Conservation (phyloP, 345 rosid genomes). For the Odontarrhena argentea region DNA sequence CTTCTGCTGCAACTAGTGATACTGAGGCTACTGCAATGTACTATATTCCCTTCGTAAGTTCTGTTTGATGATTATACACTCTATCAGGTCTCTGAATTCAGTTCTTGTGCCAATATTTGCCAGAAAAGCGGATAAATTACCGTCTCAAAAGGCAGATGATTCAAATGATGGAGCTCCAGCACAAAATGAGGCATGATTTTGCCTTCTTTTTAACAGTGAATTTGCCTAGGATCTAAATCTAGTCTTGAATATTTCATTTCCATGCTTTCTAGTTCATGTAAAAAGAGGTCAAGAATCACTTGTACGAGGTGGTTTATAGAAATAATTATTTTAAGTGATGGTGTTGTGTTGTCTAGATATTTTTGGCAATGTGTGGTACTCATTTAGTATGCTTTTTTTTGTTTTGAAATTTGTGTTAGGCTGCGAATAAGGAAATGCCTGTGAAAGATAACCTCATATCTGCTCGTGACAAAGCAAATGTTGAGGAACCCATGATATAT, state of each 20-base stretch:
- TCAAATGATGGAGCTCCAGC: constrained; percentile 53
- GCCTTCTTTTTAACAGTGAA: constrained; percentile 12
- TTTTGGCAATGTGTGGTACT: neutral
- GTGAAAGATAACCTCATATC: constrained; percentile 55
- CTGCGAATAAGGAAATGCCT: constrained; percentile 55
- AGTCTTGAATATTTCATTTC: neutral
- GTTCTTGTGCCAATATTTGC: constrained; percentile 36
- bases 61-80: constrained; percentile 19
- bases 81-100: constrained; percentile 12
- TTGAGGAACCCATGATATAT: constrained; percentile 77
- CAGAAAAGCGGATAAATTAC: constrained; percentile 45
- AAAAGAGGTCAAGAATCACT: neutral
- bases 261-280: constrained; percentile 25
- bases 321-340: constrained; percentile 19
- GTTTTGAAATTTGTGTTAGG: constrained; percentile 47
- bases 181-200: constrained; percentile 61
- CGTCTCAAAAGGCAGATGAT: constrained; percentile 48
- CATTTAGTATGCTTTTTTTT: constrained; percentile 17
- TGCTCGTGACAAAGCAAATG: constrained; percentile 64
- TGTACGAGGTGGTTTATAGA: constrained; percentile 6
- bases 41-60: constrained; percentile 29
- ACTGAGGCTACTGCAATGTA: constrained; percentile 56
- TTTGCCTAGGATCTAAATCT: constrained; percentile 6
- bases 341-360: constrained; percentile 17
- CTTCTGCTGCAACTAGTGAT: constrained; percentile 44